Percentiles rank a stretch among this genome's conserved stretches.
These are phyloP conservation scores for Chrysopogon serrulatus DNA, from an alignment of 176 grass and related monocot genomes.

Conservation along the genomic window DNA sequence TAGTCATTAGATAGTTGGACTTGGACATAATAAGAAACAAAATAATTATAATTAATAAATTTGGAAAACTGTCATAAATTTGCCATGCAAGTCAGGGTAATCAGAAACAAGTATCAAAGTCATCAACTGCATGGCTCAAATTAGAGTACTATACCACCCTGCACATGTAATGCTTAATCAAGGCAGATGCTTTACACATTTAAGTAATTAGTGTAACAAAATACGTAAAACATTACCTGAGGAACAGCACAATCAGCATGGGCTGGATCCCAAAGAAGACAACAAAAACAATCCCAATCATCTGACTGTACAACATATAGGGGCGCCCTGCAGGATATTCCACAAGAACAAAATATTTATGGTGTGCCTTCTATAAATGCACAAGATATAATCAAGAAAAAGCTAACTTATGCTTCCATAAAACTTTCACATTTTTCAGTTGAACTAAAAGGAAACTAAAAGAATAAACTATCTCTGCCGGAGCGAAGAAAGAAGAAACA, in stretches of 20 bases:
- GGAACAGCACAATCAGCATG: constrained; percentile 98
- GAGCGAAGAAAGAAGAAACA: not conserved
- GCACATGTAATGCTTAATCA: not conserved
- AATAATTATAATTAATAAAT: too few relatives aligned
- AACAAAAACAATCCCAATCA: constrained; percentile 96
- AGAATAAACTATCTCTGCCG: not conserved
- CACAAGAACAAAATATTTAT: constrained; percentile 29
- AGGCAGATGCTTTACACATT: constrained; percentile 3
- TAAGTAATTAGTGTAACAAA: not conserved
- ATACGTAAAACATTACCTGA: constrained; percentile 59
- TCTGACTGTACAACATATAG: constrained; percentile 79
- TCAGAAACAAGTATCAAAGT: not conserved
- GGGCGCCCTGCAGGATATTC: constrained; percentile 66
- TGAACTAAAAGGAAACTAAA: not conserved
- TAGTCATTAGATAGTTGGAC: too few relatives aligned
- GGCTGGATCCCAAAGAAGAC: constrained; percentile 74
- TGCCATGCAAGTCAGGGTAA: not conserved
- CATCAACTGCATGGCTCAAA: not conserved
- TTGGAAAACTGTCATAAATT: too few relatives aligned
- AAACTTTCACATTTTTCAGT: not conserved
- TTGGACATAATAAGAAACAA: too few relatives aligned
- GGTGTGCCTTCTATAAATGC: not conserved
- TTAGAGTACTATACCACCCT: not conserved
- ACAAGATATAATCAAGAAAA: constrained; percentile 22
- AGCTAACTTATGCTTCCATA: not conserved